These are phyloP conservation scores for Suillus lakei DNA, from an alignment of 768 basidiomycete genomes.

Conservation along the genomic window DNA sequence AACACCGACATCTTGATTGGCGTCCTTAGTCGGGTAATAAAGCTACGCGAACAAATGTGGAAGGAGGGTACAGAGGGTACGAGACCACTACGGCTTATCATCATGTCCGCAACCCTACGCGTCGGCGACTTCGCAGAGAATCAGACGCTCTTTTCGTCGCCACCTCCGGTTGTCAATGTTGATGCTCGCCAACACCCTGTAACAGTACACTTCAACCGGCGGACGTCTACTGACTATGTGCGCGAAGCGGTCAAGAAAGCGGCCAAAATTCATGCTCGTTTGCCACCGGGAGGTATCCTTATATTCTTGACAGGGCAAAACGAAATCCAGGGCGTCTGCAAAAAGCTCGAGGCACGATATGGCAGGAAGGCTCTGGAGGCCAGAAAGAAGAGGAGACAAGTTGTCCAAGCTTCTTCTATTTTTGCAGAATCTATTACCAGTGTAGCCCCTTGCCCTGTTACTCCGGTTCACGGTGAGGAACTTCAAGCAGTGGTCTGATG, in stretches of 20 bases:
- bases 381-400: constrained; percentile 44
- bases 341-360: constrained; percentile 79
- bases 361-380: constrained; percentile 65
- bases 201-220: constrained; percentile 89
- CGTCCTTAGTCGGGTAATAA: constrained; percentile 91
- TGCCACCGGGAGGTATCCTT: constrained; percentile 92
- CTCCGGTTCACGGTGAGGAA: constrained; percentile 24
- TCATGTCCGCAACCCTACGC: constrained; percentile 98
- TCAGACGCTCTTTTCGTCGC: constrained; percentile 71
- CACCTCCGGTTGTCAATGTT: constrained; percentile 93
- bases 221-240: constrained; percentile 87
- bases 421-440: constrained; percentile 30
- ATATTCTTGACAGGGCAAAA: constrained; percentile 96
- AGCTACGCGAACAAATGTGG: constrained; percentile 90
- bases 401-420: constrained; percentile 29
- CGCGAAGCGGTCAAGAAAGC: constrained; percentile 90
- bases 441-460: constrained; percentile 13
- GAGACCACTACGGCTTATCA: constrained; percentile 91
- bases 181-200: constrained; percentile 94
- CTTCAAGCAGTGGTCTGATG: not conserved
- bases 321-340: constrained; percentile 87
- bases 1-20: constrained; percentile 98
- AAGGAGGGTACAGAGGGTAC: constrained; percentile 68
- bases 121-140: constrained; percentile 93
- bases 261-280: constrained; percentile 86